A percentile compares a stretch with the other conserved stretches of the same genome.
Conservation (phyloP, 768 basidiomycete species). For the Austroboletus eburneus region DNA sequence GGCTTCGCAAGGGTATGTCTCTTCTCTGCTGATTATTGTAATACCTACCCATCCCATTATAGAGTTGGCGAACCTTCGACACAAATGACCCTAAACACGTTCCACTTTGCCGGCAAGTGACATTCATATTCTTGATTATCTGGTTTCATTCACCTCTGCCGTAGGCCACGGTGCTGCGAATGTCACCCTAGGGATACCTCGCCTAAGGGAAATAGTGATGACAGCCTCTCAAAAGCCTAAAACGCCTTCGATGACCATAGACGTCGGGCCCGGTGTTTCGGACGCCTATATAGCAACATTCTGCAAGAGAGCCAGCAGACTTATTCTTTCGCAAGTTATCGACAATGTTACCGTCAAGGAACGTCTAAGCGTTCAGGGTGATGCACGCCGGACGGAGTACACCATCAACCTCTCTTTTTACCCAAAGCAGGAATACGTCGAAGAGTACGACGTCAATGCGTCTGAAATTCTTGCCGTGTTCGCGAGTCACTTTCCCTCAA, state of each 20-base stretch:
- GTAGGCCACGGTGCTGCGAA: conserved; percentile 97
- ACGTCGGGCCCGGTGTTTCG: conserved; percentile 50
- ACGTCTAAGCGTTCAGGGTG: conserved; percentile 58
- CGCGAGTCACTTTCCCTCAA: conserved; percentile 68
- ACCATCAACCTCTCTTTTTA: conserved; percentile 81
- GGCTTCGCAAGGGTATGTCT: conserved; percentile 89
- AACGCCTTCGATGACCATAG: conserved; percentile 95
- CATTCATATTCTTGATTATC: neutral
- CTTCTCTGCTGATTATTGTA: neutral
- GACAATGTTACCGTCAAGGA: conserved; percentile 82
- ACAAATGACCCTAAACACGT: conserved; percentile 99
- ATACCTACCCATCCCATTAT: conserved; percentile 2
- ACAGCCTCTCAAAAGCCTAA: conserved; percentile 94
- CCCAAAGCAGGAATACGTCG: conserved; percentile 75
- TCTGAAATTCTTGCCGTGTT: conserved; percentile 72
- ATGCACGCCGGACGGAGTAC: conserved; percentile 74
- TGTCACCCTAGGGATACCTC: conserved; percentile 98
- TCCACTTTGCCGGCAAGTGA: conserved; percentile 91
- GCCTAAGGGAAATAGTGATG: conserved; percentile 98
- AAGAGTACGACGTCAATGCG: conserved; percentile 76
- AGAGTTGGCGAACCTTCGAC: conserved; percentile 99
- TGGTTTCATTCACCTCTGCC: conserved; percentile 4
- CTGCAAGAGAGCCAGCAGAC: conserved; percentile 83
- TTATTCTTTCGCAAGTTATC: conserved; percentile 85
- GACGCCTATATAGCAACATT: conserved; percentile 63